Evolutionary conservation across 768 basidiomycete species (phyloP), one percentile per base, ranked within the genome.

Genomic region (Pulveroboletus sp.): DNA sequence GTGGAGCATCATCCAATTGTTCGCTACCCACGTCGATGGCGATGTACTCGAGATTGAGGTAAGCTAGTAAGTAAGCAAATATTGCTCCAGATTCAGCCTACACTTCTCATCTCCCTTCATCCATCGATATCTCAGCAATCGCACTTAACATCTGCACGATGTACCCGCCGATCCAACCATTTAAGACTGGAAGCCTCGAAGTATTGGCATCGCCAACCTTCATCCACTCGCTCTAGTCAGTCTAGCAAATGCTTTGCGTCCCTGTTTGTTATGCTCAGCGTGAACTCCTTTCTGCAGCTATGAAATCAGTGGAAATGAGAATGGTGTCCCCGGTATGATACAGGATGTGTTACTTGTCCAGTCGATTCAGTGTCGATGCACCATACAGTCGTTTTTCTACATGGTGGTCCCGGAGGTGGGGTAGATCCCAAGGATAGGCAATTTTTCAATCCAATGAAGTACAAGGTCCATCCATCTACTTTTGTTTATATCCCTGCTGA

Each of bases 401-500:
- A 90, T 53, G 90, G 87, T 34, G 90, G 91, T 6, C 91, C 91
- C 14, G 93, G 93, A 13, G 87, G 90, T 11, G 90, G 90, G 5
- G 75, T 72, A 39, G 79, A 83, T 60, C 63, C 72, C 6, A 75
- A 74, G 46, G 92, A 95, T 68, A 75, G 87, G 45, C 69, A 73
- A 6, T 94, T 86, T 73, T 94, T 94, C 69, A 82, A 94, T 60
- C 90, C 91, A 4, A 65, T 75, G 29, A 88, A 90, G 62, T 95
- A 94, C 75, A 90, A 87, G 73, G 89, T 83, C 38, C 35, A 57
- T 55, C 24, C 33, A 11, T 17, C 37, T 19, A 23, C 39, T 12
- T 36, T 46, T 9, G 31, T 23, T 27, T 34, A 6, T 20, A 17
- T 35, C 34, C 43, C 51, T 14, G 4, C 53, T 49, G 20, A 53